Base-by-base conservation (phyloP, 306 rosid species). In the Ormosia emarginata region DNA sequence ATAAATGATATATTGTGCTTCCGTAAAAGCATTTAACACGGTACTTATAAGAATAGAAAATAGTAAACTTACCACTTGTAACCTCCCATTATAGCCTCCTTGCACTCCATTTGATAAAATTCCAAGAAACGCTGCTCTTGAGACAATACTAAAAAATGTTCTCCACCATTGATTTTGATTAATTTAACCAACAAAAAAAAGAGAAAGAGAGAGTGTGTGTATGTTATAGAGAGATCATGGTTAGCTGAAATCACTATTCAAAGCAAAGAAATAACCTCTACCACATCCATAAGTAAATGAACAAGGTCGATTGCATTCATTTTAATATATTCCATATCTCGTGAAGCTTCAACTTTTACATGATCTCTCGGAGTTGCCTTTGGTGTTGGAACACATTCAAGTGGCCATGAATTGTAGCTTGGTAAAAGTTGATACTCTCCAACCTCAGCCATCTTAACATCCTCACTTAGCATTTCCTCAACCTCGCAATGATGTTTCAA, bases 261-360 rank as follows among this genome's bases (percentile, higher is more conserved):
- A 6, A 32, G 13, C 2, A 70, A 47, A 43, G 8, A 40, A 12
- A 47, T 30, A 40, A 14, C 84, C 6, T n/a, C n/a, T 76, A 86
- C 92, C 87, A 67, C 61, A 67, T 86, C 71, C 92, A 89, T 84
- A 50, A 86, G 72, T 81, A 82, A 7, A 52, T 76, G 84, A 24
- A 87, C 81, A 55, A 86, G 17, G 9, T 67, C 9, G 2, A n/a
- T 1, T 29, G 89, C 67, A 12, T 37, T 77, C 74, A 77, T 67
- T 62, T 55, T 71, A 61, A 89, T 37, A 41, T 5, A n/a, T 12
- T 18, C 59, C 58, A 30, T 59, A 32, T 64, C 87, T 46, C 90
- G 65, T 10, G 92, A 86, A 68, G 84, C 77, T 78, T 86, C 90
- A n/a, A 41, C 29, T 8, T n/a, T 72, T 2, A 39, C 32, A 61